These are phyloP conservation scores for Colletotrichum agaves DNA, from an alignment of 2,329 filamentous ascomycete genomes.

Conservation along the genomic window DNA sequence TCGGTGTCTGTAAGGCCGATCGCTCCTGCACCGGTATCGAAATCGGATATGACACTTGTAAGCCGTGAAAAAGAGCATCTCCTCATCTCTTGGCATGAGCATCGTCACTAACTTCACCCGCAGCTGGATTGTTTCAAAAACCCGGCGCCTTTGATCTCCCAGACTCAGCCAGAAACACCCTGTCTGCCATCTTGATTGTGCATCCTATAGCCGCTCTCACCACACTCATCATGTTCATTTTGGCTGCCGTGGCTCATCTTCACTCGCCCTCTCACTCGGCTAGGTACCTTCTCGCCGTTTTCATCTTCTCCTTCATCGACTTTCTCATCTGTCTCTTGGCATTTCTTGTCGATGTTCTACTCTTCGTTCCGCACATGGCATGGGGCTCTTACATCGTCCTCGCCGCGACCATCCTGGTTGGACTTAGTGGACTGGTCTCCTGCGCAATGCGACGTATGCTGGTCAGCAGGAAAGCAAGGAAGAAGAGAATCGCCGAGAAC, in stretches of 20 bases:
- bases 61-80: conserved; percentile 46
- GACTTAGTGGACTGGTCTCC: conserved; percentile 83
- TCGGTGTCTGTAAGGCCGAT: conserved; percentile 81
- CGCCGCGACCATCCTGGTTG: conserved; percentile 86
- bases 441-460: conserved; percentile 95
- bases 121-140: conserved; percentile 33
- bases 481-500: conserved; percentile 91
- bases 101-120: conserved; percentile 6
- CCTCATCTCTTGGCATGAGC: not conserved
- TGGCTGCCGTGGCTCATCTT: conserved; percentile 85
- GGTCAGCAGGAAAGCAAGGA: conserved; percentile 91
- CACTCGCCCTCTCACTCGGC: conserved; percentile 90
- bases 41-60: conserved; percentile 89
- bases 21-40: conserved; percentile 75
- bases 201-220: conserved; percentile 91
- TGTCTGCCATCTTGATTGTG: conserved; percentile 91
- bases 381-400: conserved; percentile 97
- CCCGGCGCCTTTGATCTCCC: conserved; percentile 66
- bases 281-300: conserved; percentile 83
- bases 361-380: conserved; percentile 92
- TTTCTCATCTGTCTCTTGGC: conserved; percentile 85
- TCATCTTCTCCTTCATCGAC: conserved; percentile 88
- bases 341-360: conserved; percentile 91
- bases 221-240: conserved; percentile 83
- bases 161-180: conserved; percentile 62